Percentiles rank a stretch among this genome's conserved stretches.
These are phyloP conservation scores for Heritiera fomes DNA, from an alignment of 345 rosid genomes.

Conservation along the genomic window DNA sequence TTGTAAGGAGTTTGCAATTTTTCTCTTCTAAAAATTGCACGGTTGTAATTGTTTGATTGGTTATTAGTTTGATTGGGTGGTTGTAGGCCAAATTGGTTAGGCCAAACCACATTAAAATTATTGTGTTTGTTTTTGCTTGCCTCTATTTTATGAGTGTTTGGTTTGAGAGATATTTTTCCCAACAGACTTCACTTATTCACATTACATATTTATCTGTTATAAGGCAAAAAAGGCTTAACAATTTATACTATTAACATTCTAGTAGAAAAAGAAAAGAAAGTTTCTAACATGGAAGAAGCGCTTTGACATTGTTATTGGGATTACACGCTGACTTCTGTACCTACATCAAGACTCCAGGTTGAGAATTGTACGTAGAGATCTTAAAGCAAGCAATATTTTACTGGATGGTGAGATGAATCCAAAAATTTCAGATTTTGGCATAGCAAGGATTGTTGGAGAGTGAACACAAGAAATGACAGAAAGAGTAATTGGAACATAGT, in stretches of 20 bases:
- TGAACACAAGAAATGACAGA: constrained; percentile 19
- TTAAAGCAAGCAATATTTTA: constrained; percentile 37
- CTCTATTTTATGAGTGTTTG: too few relatives aligned
- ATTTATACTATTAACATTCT: neutral
- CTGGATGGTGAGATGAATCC: constrained; percentile 39
- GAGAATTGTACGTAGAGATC: constrained; percentile 22
- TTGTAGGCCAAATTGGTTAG: too few relatives aligned
- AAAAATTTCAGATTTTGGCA: constrained; percentile 44
- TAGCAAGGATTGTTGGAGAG: constrained; percentile 39
- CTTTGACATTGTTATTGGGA: constrained; percentile 34
- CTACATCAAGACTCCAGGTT: constrained; percentile 44
- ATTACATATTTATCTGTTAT: too few relatives aligned
- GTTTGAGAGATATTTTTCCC: too few relatives aligned
- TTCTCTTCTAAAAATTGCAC: too few relatives aligned
- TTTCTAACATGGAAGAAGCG: constrained; percentile 33
- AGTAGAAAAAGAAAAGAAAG: neutral
- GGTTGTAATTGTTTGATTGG: too few relatives aligned
- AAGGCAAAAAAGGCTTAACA: neutral
- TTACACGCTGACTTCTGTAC: constrained; percentile 37
- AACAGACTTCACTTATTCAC: neutral
- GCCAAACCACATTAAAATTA: too few relatives aligned
- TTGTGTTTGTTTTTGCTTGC: too few relatives aligned
- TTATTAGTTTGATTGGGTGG: too few relatives aligned
- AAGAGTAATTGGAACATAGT: constrained; percentile 16
- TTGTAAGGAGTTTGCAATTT: too few relatives aligned